A percentile compares a stretch with the other conserved stretches of the same genome.
Conservation (phyloP, 2,329 filamentous ascomycete genomes). For the Hortaea werneckii region DNA sequence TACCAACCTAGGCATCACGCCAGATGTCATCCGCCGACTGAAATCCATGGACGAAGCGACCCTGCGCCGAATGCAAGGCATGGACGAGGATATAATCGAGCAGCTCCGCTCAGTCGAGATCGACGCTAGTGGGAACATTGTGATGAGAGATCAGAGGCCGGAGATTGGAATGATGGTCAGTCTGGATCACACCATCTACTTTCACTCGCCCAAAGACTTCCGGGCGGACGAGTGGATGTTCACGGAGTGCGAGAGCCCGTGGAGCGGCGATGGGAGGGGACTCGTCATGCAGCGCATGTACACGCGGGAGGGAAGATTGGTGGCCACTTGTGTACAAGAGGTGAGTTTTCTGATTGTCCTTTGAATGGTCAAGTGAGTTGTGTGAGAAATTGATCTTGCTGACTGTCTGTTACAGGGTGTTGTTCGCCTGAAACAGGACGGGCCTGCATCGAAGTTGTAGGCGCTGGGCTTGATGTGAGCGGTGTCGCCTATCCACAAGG, state of each 20-base stretch:
- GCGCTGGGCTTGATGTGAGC: background rate
- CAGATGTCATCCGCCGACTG: constrained; percentile 35
- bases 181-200: constrained; percentile 58
- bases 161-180: constrained; percentile 77
- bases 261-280: constrained; percentile 67
- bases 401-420: constrained; percentile 34
- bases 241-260: constrained; percentile 68
- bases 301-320: constrained; percentile 56
- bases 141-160: constrained; percentile 44
- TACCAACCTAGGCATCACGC: constrained; percentile 16
- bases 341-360: constrained; percentile 27
- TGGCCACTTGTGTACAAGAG: constrained; percentile 76
- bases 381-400: constrained; percentile 6
- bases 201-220: constrained; percentile 42
- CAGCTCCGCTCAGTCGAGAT: constrained; percentile 35
- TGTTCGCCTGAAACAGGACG: constrained; percentile 38
- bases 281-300: constrained; percentile 69
- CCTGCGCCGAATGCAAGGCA: constrained; percentile 31
- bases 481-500: no score
- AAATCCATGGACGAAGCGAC: constrained; percentile 36
- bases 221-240: constrained; percentile 63
- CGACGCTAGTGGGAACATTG: constrained; percentile 27
- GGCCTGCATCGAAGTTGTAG: constrained; percentile 9
- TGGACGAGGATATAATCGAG: constrained; percentile 44
- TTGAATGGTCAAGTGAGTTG: background rate